Percentiles rank a stretch among this genome's conserved stretches.
These are phyloP conservation scores for Aspergillus homomorphus DNA, from an alignment of 495 filamentous ascomycete species.

Conservation along the genomic window DNA sequence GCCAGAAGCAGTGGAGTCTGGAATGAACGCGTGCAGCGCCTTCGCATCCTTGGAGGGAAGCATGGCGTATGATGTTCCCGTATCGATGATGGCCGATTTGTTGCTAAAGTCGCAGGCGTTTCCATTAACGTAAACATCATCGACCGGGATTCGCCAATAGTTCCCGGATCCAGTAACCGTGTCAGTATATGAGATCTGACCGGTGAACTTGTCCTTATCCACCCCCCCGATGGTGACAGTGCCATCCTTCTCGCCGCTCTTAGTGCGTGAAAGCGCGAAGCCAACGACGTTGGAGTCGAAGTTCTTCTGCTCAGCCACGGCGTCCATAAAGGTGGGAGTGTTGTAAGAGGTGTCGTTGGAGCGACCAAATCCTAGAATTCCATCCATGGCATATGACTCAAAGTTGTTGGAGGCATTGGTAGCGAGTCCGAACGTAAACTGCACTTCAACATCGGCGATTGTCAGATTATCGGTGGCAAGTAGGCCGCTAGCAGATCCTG, in stretches of 20 bases:
- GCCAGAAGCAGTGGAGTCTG: slow-evolving; percentile 49
- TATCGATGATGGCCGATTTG: slow-evolving; percentile 69
- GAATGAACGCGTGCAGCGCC: slow-evolving; percentile 62
- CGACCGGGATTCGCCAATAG: slow-evolving; percentile 68
- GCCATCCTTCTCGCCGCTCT: slow-evolving; percentile 63
- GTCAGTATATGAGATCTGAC: slow-evolving; percentile 60
- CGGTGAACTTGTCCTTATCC: slow-evolving; percentile 62
- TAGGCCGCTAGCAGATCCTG: slow-evolving; percentile 62
- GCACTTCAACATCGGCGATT: slow-evolving; percentile 60
- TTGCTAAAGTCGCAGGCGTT: slow-evolving; percentile 46
- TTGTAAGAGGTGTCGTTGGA: slow-evolving; percentile 38
- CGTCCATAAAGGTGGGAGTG: slow-evolving; percentile 61
- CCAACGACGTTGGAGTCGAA: slow-evolving; percentile 65
- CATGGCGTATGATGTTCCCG: slow-evolving; percentile 74
- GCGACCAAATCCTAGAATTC: slow-evolving; percentile 76
- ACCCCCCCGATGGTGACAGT: slow-evolving; percentile 72
- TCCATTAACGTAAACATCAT: slow-evolving; percentile 58
- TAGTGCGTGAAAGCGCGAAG: slow-evolving; percentile 58
- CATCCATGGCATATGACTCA: slow-evolving; percentile 73
- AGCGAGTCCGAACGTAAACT: slow-evolving; percentile 66
- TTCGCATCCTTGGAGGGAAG: slow-evolving; percentile 62
- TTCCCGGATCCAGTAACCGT: slow-evolving; percentile 32
- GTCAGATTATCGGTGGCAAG: slow-evolving; percentile 60
- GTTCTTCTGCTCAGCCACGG: slow-evolving; percentile 52
- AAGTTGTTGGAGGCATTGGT: slow-evolving; percentile 66